A percentile compares a stretch with the other conserved stretches of the same genome.
These are phyloP conservation scores for Alisma plantagoaquatica DNA, from an alignment of 106 monocot genomes.

Conservation along the genomic window DNA sequence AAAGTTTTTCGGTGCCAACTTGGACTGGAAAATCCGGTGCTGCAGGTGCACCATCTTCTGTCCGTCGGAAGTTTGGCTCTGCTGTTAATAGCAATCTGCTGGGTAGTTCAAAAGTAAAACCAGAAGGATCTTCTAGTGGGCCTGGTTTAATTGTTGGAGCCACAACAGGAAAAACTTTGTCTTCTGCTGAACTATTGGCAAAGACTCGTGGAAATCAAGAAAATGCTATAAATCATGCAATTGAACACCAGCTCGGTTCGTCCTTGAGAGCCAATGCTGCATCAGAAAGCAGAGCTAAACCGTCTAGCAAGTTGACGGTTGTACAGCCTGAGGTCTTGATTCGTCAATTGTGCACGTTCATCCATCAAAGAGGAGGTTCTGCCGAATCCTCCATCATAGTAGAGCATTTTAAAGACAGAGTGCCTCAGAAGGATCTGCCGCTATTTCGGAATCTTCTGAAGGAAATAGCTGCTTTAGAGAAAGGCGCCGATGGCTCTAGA, in stretches of 20 bases:
- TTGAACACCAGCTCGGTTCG: slow-evolving; percentile 35
- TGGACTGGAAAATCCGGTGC: slow-evolving; percentile 89
- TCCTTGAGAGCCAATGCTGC: slow-evolving; percentile 21
- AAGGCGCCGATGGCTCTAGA: slow-evolving; percentile 29
- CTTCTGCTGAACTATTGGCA: slow-evolving; percentile 67
- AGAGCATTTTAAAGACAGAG: slow-evolving; percentile 57
- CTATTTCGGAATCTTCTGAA: slow-evolving; percentile 80
- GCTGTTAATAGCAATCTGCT: slow-evolving; percentile 31
- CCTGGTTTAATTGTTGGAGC: slow-evolving; percentile 38
- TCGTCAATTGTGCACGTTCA: slow-evolving; percentile 75
- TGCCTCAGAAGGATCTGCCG: slow-evolving; percentile 49
- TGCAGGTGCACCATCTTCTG: slow-evolving; percentile 70
- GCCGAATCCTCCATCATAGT: slow-evolving; percentile 55
- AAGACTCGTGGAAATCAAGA: slow-evolving; percentile 51
- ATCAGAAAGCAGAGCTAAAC: slow-evolving; percentile 6
- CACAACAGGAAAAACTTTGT: slow-evolving; percentile 46
- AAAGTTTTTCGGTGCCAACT: slow-evolving; percentile 73
- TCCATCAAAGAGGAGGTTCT: slow-evolving; percentile 60
- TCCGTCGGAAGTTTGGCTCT: slow-evolving; percentile 60
- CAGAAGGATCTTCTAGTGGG: slow-evolving; percentile 23
- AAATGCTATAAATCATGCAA: slow-evolving; percentile 44
- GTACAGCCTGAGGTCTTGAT: slow-evolving; percentile 81
- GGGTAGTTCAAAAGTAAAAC: slow-evolving; percentile 7
- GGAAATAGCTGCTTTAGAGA: slow-evolving; percentile 68
- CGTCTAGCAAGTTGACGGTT: slow-evolving; percentile 10